Evolutionary conservation across 352 stramenopile genomes (phyloP), one percentile per base, ranked within the genome.

Genomic region (Globisporangium megalacanthum): DNA sequence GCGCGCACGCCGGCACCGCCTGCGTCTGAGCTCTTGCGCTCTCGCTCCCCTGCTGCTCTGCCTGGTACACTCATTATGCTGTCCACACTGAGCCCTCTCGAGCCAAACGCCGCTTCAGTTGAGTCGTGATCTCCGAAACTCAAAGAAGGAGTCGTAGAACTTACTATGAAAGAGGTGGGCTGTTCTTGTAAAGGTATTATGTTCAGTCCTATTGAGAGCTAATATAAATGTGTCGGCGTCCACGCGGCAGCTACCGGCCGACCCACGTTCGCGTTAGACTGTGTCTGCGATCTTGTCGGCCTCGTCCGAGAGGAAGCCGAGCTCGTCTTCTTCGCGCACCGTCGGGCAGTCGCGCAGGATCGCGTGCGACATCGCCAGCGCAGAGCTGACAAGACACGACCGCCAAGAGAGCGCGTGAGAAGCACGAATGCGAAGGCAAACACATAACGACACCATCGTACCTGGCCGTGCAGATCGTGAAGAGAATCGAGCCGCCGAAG

Each of bases 401-500:
- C 10, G 35, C 1, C 25, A 29, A 29, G 25, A 49, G 14, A 50
- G 37, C 39, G 35, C 35, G 35, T 39, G 35, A 39, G 35, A 39
- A 48, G 42, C 20, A 35, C 31, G 42, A 20, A 1, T 10, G 10
- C 15, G 45, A 58, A 15, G 61, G 17, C 25, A 19, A 39, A 13
- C 2, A 13, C 35, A 29, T 29, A 39, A 39, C 35, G 35, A 39
- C 35, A 39, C 7, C 35, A 39, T 22, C 54, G 56, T 70, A 94
- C 84, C 84, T 94, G 41, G 83, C 79, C 39, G 75, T 86, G 63
- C 76, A 89, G 58, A 94, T 92, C 39, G 82, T 92, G 55, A 94
- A 92, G n/a, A 94, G 68, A 48, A 94, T 89, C 4, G 82, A 92
- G 41, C 84, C 84, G 59, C 84, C 84, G 41, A 94, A 94, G 39